Evolutionary conservation across 192 early-diverging fungal genomes (phyloP).

Genomic region (Phlyctochytrium planicorne): DNA sequence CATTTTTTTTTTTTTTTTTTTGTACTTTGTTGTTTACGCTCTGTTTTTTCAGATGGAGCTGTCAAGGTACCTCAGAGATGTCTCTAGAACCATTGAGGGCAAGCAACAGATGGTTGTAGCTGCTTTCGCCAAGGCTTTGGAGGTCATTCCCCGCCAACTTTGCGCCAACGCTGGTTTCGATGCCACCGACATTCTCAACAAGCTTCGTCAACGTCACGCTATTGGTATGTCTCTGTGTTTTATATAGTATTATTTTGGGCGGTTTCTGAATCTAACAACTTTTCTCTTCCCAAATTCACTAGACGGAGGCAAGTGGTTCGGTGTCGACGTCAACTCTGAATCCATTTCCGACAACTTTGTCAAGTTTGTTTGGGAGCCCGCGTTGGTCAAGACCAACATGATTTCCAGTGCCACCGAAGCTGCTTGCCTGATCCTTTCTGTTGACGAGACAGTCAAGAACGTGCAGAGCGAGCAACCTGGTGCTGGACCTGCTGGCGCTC

Average conservation of each 20-base stretch:
- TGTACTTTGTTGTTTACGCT: not conserved
- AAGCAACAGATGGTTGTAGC: slow-evolving; percentile 98
- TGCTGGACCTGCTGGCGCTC: slow-evolving; percentile 10
- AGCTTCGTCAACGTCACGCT: slow-evolving; percentile 91
- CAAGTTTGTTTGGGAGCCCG: slow-evolving; percentile 97
- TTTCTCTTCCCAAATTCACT: slow-evolving; percentile 9
- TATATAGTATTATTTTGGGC: too few species aligned
- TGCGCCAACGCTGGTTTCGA: slow-evolving; percentile 99
- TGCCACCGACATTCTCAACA: slow-evolving; percentile 95
- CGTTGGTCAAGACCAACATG: slow-evolving; percentile 96
- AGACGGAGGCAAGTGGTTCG: slow-evolving; percentile 77
- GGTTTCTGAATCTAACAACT: too few species aligned
- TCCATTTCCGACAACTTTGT: slow-evolving; percentile 86
- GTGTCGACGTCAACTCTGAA: slow-evolving; percentile 90
- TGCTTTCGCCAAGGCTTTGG: slow-evolving; percentile 92
- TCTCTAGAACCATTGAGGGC: slow-evolving; percentile 92
- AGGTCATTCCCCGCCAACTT: slow-evolving; percentile 97
- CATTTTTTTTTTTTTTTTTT: not conserved
- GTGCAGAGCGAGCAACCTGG: slow-evolving; percentile 76
- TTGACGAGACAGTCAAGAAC: slow-evolving; percentile 97
- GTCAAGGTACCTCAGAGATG: slow-evolving; percentile 88
- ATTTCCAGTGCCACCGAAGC: slow-evolving; percentile 93
- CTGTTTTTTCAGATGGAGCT: slow-evolving; percentile 79
- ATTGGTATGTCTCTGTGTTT: slow-evolving; percentile 42
- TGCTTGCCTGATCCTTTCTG: slow-evolving; percentile 91